phyloP scores from a whole-genome alignment of 495 filamentous ascomycete species.

The Penicillium ucsense region DNA sequence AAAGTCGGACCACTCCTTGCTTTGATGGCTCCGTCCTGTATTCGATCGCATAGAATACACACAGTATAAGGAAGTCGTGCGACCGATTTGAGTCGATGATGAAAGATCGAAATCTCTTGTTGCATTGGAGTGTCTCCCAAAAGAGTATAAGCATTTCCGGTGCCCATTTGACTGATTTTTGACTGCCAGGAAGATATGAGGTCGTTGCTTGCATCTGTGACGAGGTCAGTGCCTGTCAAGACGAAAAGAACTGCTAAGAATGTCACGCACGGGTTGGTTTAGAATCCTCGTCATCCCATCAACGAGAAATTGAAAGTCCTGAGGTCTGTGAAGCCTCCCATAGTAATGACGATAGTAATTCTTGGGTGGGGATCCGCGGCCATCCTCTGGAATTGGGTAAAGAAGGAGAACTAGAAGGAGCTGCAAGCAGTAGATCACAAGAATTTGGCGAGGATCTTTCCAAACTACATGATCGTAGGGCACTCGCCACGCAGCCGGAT shows the following conservation, averaged over 20 bases:
- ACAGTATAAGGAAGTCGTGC: constrained; percentile 85
- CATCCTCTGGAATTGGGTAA: constrained; percentile 81
- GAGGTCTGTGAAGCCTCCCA: constrained; percentile 79
- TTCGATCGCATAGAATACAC: constrained; percentile 87
- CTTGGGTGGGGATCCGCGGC: constrained; percentile 53
- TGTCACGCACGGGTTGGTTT: constrained; percentile 63
- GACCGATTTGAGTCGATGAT: constrained; percentile 92
- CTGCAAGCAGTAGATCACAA: constrained; percentile 87
- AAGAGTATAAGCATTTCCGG: constrained; percentile 97
- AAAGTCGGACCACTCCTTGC: constrained; percentile 91
- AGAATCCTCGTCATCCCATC: constrained; percentile 92
- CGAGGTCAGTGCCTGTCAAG: not conserved
- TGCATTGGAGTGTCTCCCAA: constrained; percentile 96
- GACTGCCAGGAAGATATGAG: constrained; percentile 83
- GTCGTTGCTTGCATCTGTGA: constrained; percentile 66
- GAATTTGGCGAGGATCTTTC: constrained; percentile 83
- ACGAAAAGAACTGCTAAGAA: not conserved
- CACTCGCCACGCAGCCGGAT: constrained; percentile 87
- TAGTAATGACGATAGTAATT: constrained; percentile 92
- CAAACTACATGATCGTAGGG: constrained; percentile 92
- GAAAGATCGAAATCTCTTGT: constrained; percentile 93
- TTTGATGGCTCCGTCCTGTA: constrained; percentile 78
- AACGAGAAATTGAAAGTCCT: constrained; percentile 96
- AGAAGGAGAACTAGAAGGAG: constrained; percentile 79
- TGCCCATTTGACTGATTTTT: constrained; percentile 73